Percentiles rank a stretch among this genome's conserved stretches.
phyloP scores from a whole-genome alignment of 2,329 filamentous ascomycete genomes.

The Aureobasidium vineae region DNA sequence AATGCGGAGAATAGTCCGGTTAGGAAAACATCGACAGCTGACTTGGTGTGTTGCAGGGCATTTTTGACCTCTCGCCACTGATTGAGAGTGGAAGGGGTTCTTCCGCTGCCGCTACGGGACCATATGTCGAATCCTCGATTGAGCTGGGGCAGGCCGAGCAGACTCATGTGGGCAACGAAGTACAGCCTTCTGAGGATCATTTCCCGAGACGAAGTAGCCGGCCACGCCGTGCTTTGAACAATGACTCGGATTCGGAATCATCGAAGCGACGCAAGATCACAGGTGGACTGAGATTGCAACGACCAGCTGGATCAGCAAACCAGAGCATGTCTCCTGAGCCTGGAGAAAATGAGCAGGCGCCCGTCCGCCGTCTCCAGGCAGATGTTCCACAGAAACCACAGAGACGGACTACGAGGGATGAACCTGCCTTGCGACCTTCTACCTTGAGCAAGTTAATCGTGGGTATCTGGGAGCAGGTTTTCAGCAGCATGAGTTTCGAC shows the following conservation, averaged over 20 bases:
- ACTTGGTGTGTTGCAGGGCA: not conserved
- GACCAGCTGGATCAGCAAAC: conserved; percentile 24
- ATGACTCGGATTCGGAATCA: conserved; percentile 21
- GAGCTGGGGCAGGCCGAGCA: not conserved
- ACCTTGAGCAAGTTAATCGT: conserved; percentile 51
- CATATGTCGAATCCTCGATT: not conserved
- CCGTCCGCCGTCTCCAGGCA: conserved; percentile 22
- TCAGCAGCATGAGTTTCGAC: conserved; percentile 45
- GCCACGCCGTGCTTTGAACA: conserved; percentile 2
- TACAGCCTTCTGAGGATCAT: not conserved
- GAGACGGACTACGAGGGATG: conserved; percentile 32
- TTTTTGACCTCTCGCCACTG: conserved; percentile 5
- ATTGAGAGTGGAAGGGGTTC: conserved; percentile 2
- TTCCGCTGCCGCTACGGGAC: not conserved
- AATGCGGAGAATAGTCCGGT: not conserved
- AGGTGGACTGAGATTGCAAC: conserved; percentile 36
- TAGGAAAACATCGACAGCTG: not conserved
- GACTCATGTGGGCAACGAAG: not conserved
- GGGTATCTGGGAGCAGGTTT: conserved; percentile 53
- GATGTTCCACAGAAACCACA: conserved; percentile 31
- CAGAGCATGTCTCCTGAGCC: conserved; percentile 27
- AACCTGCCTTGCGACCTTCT: conserved; percentile 45
- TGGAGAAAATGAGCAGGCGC: not conserved
- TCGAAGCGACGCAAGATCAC: conserved; percentile 47
- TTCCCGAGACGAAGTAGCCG: conserved; percentile 8